Conservation (phyloP, 2,329 filamentous ascomycete species). For the Diaporthe nobilis region DNA sequence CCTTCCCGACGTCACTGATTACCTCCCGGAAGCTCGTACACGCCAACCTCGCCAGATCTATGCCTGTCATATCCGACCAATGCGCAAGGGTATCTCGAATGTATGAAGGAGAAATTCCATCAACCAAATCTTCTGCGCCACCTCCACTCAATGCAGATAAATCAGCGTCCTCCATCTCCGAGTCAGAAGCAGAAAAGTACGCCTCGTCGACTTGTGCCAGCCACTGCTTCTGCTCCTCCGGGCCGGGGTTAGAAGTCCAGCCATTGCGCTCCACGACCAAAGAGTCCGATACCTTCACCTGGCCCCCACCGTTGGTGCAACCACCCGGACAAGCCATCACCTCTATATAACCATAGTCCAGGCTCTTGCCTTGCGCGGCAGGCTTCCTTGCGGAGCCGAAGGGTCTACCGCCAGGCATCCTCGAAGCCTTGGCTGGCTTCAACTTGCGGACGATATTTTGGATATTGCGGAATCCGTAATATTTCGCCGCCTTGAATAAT, state of each 20-base stretch:
- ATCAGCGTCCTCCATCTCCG: conserved; percentile 52
- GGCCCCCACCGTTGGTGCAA: conserved; percentile 96
- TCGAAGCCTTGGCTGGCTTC: conserved; percentile 83
- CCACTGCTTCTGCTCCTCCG: conserved; percentile 89
- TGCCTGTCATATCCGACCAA: conserved; percentile 81
- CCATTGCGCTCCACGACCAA: conserved; percentile 66
- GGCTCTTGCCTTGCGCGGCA: conserved; percentile 61
- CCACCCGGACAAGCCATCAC: conserved; percentile 99
- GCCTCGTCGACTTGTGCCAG: conserved; percentile 86
- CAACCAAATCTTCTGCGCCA: conserved; percentile 61
- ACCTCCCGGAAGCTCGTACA: conserved; percentile 94
- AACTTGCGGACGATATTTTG: conserved; percentile 96
- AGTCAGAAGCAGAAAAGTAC: conserved; percentile 83
- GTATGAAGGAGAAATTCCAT: conserved; percentile 75
- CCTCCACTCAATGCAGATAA: conserved; percentile 45
- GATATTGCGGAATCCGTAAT: conserved; percentile 98
- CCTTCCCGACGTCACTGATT: conserved; percentile 93
- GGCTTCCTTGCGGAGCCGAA: conserved; percentile 69
- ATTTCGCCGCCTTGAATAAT: conserved; percentile 86
- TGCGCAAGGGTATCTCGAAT: conserved; percentile 79
- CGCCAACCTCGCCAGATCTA: conserved; percentile 79
- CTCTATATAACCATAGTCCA: conserved; percentile 93
- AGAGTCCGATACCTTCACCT: conserved; percentile 91
- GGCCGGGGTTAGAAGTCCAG: conserved; percentile 71
- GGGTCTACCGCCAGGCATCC: conserved; percentile 82